Conservation (phyloP, 768 basidiomycete species). For the Tulasnella sp. region DNA sequence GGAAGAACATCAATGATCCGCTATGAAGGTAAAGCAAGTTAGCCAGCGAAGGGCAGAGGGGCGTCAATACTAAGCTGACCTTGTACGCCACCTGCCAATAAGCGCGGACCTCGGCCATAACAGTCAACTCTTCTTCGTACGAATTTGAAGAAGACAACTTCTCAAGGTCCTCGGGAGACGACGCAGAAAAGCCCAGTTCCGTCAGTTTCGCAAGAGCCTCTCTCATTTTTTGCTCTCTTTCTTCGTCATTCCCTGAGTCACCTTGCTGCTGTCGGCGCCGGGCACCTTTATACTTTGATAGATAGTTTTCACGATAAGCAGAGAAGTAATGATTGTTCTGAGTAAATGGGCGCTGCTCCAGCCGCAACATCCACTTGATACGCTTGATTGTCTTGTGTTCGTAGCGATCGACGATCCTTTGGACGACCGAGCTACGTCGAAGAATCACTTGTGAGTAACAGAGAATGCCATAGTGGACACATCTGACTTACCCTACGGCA, state of each 20-base stretch:
- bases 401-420: constrained; percentile 23
- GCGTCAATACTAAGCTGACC: constrained; percentile 25
- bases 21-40: constrained; percentile 24
- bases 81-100: constrained; percentile 44
- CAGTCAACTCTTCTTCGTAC: constrained; percentile 33
- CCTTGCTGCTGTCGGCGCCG: too few species aligned
- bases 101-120: constrained; percentile 43
- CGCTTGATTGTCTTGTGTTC: constrained; percentile 20
- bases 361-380: constrained; percentile 26
- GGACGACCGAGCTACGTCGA: constrained; percentile 22
- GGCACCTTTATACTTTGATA: constrained; percentile 28
- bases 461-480: neutral
- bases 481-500: neutral
- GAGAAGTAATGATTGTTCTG: constrained; percentile 32
- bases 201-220: too few species aligned
- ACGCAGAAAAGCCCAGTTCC: neutral
- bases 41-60: neutral
- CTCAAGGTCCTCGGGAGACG: constrained; percentile 22
- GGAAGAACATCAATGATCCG: constrained; percentile 45
- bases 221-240: too few species aligned
- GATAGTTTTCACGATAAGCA: constrained; percentile 26
- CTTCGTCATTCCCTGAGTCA: neutral
- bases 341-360: constrained; percentile 34
- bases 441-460: neutral
- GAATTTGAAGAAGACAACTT: constrained; percentile 27